phyloP scores from a whole-genome alignment of 495 filamentous ascomycete species.

The Trichoderma asperelloides region DNA sequence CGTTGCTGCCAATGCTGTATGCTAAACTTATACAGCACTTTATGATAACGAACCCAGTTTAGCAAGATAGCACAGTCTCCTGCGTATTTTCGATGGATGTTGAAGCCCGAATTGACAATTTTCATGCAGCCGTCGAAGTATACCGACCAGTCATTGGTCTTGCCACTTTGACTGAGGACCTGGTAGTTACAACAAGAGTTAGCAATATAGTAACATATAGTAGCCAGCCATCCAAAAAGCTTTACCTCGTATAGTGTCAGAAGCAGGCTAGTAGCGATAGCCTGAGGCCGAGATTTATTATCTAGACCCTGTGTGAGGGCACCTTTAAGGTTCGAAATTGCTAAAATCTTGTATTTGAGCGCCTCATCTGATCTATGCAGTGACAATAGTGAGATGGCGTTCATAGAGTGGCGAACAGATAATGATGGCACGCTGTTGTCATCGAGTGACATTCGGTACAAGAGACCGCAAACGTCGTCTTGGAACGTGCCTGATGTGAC shows the following conservation, averaged over 20 bases:
- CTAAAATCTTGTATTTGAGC: slow-evolving; percentile 10
- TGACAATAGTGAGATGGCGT: slow-evolving; percentile 14
- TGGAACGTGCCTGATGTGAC: slow-evolving; percentile 12
- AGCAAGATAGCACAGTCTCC: slow-evolving; percentile 16
- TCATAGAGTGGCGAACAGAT: slow-evolving; percentile 16
- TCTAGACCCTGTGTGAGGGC: slow-evolving; percentile 8
- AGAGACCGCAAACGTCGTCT: slow-evolving; percentile 12
- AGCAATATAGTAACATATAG: background rate
- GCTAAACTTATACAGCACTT: slow-evolving; percentile 18
- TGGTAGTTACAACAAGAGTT: background rate
- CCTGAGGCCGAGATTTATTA: slow-evolving; percentile 10
- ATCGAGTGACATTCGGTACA: slow-evolving; percentile 15
- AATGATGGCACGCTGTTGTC: slow-evolving; percentile 13
- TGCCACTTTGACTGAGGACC: slow-evolving; percentile 1
- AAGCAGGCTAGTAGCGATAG: slow-evolving; percentile 18
- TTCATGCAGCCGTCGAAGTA: slow-evolving; percentile 17
- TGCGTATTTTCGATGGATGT: slow-evolving; percentile 11
- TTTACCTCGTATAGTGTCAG: slow-evolving; percentile 15
- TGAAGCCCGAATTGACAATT: slow-evolving; percentile 13
- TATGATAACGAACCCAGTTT: slow-evolving; percentile 19
- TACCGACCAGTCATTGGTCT: slow-evolving; percentile 13
- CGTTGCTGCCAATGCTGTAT: slow-evolving; percentile 14
- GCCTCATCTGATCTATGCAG: slow-evolving; percentile 12
- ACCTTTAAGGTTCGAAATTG: slow-evolving; percentile 13
- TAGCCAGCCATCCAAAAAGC: background rate